phyloP scores from a whole-genome alignment of 768 basidiomycete genomes.

The Serendipita indica region DNA sequence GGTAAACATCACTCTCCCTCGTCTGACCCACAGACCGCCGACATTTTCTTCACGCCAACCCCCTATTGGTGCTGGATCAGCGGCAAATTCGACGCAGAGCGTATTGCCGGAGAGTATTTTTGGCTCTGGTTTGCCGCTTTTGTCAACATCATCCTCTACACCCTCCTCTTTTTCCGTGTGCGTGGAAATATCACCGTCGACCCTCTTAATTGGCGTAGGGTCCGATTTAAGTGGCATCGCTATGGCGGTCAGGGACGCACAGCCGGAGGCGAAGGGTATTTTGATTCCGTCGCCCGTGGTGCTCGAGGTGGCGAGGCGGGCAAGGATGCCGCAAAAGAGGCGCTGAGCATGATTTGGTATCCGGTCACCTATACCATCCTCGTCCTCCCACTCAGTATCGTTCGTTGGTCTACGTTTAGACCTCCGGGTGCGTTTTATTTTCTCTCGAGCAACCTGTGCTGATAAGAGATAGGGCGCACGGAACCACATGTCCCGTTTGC shows the following conservation, averaged over 20 bases:
- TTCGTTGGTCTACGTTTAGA: slow-evolving; percentile 27
- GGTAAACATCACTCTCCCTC: background rate
- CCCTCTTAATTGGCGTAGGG: slow-evolving; percentile 24
- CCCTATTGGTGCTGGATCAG: slow-evolving; percentile 32
- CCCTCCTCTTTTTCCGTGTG: slow-evolving; percentile 27
- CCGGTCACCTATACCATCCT: slow-evolving; percentile 27
- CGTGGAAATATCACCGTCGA: slow-evolving; percentile 24
- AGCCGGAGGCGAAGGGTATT: background rate
- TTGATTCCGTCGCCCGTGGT: background rate
- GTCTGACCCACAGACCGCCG: background rate
- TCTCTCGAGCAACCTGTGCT: background rate
- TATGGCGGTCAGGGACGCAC: background rate
- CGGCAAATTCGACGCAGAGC: slow-evolving; percentile 19
- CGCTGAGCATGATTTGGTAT: slow-evolving; percentile 19
- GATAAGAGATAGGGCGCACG: background rate
- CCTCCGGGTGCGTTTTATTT: slow-evolving; percentile 4
- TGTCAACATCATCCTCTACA: slow-evolving; percentile 24
- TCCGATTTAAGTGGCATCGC: slow-evolving; percentile 13
- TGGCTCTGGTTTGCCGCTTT: slow-evolving; percentile 33
- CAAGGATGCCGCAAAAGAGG: slow-evolving; percentile 12
- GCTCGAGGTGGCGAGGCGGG: slow-evolving; percentile 11
- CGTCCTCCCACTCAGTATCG: slow-evolving; percentile 28
- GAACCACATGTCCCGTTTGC: slow-evolving; percentile 18
- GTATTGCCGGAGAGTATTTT: slow-evolving; percentile 30
- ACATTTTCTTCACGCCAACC: slow-evolving; percentile 9